Conservation (phyloP, 208 protist genomes). For the Zelonia costaricensis region DNA sequence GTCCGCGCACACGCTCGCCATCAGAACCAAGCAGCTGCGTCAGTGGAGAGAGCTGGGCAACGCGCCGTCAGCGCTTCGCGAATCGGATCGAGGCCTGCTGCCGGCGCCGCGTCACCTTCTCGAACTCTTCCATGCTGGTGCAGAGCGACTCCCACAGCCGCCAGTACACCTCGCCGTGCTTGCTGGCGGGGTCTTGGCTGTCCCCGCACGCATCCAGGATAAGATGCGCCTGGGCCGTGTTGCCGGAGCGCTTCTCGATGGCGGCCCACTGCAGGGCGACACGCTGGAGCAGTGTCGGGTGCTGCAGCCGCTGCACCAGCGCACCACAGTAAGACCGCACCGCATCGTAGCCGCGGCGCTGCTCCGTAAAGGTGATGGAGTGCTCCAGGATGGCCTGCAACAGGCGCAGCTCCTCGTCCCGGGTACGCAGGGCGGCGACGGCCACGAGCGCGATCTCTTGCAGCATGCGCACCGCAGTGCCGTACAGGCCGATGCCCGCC, state of each 20-base stretch:
- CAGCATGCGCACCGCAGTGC: constrained; percentile 44
- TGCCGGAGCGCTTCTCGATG: constrained; percentile 64
- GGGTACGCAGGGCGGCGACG: constrained; percentile 10
- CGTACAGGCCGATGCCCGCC: constrained; percentile 50
- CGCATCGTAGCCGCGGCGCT: constrained; percentile 44
- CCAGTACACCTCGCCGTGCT: constrained; percentile 70
- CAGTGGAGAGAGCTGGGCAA: no score
- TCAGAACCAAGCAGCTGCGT: no score
- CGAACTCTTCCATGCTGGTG: constrained; percentile 54
- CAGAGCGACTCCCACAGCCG: constrained; percentile 78
- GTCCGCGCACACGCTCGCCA: no score
- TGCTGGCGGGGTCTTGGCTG: constrained; percentile 62
- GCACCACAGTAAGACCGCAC: constrained; percentile 40
- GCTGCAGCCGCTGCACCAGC: constrained; percentile 33
- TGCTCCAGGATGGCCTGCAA: constrained; percentile 54
- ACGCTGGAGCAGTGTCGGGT: constrained; percentile 54
- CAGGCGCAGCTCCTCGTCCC: constrained; percentile 28
- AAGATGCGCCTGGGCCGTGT: constrained; percentile 46
- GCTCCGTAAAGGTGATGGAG: constrained; percentile 44
- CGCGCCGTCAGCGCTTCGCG: constrained; percentile 7
- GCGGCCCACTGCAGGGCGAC: constrained; percentile 79
- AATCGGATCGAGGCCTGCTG: constrained; percentile 65
- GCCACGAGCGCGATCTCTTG: constrained; percentile 33
- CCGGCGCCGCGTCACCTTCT: constrained; percentile 53
- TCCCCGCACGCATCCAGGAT: constrained; percentile 72